A percentile compares a stretch with the other conserved stretches of the same genome.
Conservation (phyloP, 805 yeast genomes). For the Saccharomycopsis microspora region DNA sequence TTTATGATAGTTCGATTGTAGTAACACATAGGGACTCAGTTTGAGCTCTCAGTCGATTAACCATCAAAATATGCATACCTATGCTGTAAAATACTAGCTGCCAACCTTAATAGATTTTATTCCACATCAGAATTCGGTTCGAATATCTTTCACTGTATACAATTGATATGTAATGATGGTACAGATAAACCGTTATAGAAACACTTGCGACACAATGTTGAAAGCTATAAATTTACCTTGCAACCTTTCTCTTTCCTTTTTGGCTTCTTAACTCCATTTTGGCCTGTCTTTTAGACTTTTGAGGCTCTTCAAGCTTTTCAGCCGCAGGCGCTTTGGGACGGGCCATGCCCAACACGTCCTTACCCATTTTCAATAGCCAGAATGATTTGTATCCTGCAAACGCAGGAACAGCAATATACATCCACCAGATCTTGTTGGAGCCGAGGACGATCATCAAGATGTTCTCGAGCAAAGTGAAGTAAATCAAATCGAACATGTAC, state of each 20-base stretch:
- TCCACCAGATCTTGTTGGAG: constrained; percentile 47
- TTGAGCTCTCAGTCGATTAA: too few relatives aligned
- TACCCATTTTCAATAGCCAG: constrained; percentile 6
- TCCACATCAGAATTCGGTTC: too few relatives aligned
- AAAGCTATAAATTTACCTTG: neutral
- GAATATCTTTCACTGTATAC: too few relatives aligned
- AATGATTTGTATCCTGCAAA: constrained; percentile 12
- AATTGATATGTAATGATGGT: too few relatives aligned
- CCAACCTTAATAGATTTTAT: too few relatives aligned
- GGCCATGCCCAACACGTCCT: constrained; percentile 6
- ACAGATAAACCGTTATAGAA: too few relatives aligned
- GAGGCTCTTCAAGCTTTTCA: neutral
- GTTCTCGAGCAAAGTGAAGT: constrained; percentile 50
- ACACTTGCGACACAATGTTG: too few relatives aligned
- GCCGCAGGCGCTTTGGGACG: neutral
- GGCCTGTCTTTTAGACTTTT: constrained; percentile 7
- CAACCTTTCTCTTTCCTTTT: constrained; percentile 4
- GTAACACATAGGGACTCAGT: too few relatives aligned
- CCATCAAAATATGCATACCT: too few relatives aligned
- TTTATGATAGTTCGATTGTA: too few relatives aligned
- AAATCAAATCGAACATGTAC: constrained; percentile 59
- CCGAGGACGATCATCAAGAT: constrained; percentile 44
- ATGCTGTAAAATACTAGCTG: too few relatives aligned
- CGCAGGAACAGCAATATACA: constrained; percentile 26
- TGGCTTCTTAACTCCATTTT: constrained; percentile 9